Evolutionary conservation across 495 filamentous ascomycete genomes (phyloP).

Genomic region (Aspergillus funiculosus): DNA sequence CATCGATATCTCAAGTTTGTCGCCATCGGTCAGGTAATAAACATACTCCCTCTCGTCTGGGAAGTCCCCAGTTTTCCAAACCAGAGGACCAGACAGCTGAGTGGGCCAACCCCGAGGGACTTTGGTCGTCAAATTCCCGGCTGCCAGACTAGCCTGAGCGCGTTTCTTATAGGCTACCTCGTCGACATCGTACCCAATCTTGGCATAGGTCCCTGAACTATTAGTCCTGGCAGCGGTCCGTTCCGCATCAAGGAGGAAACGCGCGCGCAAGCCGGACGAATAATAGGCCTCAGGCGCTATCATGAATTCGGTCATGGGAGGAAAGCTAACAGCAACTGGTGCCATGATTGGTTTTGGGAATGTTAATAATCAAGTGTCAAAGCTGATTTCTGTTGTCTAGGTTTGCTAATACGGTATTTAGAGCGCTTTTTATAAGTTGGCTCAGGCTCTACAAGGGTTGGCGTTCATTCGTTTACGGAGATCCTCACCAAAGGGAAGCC

Average conservation of each 20-base stretch:
- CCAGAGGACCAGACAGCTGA: constrained; percentile 11
- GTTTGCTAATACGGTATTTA: neutral
- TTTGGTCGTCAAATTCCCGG: constrained; percentile 6
- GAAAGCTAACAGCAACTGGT: constrained; percentile 5
- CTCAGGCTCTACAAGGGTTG: constrained; percentile 1
- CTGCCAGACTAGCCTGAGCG: constrained; percentile 10
- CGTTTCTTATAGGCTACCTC: constrained; percentile 15
- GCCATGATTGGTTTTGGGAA: constrained; percentile 7
- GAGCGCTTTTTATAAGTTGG: constrained; percentile 11
- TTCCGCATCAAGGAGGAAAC: constrained; percentile 13
- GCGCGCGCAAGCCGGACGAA: constrained; percentile 13
- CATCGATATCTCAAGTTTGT: constrained; percentile 12
- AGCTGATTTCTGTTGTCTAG: neutral
- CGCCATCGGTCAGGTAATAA: constrained; percentile 11
- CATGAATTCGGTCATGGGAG: constrained; percentile 1
- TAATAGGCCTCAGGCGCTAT: constrained; percentile 12
- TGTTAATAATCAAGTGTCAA: constrained; percentile 5
- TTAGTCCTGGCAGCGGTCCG: constrained; percentile 6
- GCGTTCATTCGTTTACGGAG: neutral
- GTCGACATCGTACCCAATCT: constrained; percentile 14
- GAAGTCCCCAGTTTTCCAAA: constrained; percentile 8
- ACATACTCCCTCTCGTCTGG: constrained; percentile 13
- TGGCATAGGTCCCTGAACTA: constrained; percentile 5
- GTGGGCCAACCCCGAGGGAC: constrained; percentile 14
- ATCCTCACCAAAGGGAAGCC: neutral